These are phyloP conservation scores for Allomyces macrogynus DNA, from an alignment of 192 early-diverging fungal species.

Conservation along the genomic window DNA sequence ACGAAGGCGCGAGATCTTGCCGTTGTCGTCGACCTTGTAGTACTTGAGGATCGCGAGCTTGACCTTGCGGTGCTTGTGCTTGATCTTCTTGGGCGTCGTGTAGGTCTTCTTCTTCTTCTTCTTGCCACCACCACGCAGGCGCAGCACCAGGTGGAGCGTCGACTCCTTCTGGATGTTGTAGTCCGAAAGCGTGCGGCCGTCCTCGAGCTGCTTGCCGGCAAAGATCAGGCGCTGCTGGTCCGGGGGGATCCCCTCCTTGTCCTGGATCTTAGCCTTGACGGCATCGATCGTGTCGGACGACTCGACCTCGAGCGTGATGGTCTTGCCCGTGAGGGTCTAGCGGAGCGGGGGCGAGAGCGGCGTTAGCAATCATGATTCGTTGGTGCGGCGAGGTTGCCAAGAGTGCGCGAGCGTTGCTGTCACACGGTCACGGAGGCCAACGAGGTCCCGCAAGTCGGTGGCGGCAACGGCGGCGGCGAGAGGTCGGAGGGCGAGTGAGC, in stretches of 20 bases:
- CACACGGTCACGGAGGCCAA: no score
- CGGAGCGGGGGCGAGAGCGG: slow-evolving; percentile 17
- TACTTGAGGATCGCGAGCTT: slow-evolving; percentile 97
- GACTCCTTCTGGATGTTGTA: slow-evolving; percentile 44
- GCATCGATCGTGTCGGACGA: slow-evolving; percentile 56
- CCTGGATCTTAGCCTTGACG: slow-evolving; percentile 68
- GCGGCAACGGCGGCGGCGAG: no score
- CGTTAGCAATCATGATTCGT: neutral
- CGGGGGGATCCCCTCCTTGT: slow-evolving; percentile 71
- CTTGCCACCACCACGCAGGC: slow-evolving; percentile 74
- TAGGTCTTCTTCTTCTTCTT: slow-evolving; percentile 99
- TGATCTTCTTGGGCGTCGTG: slow-evolving; percentile 99
- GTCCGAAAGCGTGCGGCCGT: slow-evolving; percentile 21
- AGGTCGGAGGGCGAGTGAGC: no score
- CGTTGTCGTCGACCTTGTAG: slow-evolving; percentile 96
- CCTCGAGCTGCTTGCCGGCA: slow-evolving; percentile 44
- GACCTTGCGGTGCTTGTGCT: slow-evolving; percentile 98
- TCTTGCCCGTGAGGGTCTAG: slow-evolving; percentile 87
- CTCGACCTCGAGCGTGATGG: slow-evolving; percentile 82
- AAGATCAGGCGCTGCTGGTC: slow-evolving; percentile 70
- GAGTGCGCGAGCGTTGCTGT: no score
- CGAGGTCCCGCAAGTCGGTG: no score
- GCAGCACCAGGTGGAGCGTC: slow-evolving; percentile 49
- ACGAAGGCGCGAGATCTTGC: slow-evolving; percentile 93
- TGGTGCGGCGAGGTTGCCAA: no score